A percentile compares a stretch with the other conserved stretches of the same genome.
These are phyloP conservation scores for Porodaedalea pini DNA, from an alignment of 1,284 basidiomycete species.

Conservation along the genomic window DNA sequence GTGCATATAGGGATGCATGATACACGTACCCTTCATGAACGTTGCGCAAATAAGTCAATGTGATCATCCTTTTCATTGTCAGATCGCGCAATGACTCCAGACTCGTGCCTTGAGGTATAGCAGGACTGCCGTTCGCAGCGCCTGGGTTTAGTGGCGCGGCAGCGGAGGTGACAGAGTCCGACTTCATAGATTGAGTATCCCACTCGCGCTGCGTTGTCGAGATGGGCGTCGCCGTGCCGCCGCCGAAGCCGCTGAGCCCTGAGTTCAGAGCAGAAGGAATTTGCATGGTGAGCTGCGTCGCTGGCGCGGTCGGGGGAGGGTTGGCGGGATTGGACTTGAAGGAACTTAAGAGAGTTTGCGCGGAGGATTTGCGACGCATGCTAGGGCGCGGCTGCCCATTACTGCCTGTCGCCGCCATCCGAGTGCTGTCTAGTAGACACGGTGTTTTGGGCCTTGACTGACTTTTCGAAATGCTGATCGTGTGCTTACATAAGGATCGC, in stretches of 20 bases:
- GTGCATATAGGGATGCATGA: background rate
- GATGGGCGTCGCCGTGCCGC: conserved; percentile 33
- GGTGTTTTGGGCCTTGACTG: background rate
- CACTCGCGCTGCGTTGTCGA: conserved; percentile 52
- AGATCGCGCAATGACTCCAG: conserved; percentile 74
- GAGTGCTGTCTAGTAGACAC: background rate
- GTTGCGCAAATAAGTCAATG: conserved; percentile 77
- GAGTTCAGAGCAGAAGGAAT: conserved; percentile 21
- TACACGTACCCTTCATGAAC: conserved; percentile 75
- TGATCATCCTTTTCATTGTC: conserved; percentile 79
- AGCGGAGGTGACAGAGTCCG: conserved; percentile 41
- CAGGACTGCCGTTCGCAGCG: conserved; percentile 37
- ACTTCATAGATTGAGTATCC: conserved; percentile 62
- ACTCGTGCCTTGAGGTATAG: conserved; percentile 57
- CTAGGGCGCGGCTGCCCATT: conserved; percentile 41
- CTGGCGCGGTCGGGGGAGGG: conserved; percentile 32
- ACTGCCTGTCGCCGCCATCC: conserved; percentile 21
- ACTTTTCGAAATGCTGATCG: background rate
- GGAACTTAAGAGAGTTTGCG: conserved; percentile 75
- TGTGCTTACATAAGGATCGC: conserved; percentile 8
- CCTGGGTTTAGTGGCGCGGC: conserved; percentile 28
- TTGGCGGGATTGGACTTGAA: conserved; percentile 48
- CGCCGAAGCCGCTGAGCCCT: conserved; percentile 6
- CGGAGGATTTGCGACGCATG: conserved; percentile 80
- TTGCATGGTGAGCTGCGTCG: conserved; percentile 23